Evolutionary conservation across 176 grass and related monocot species (phyloP).

Genomic region (Triticum turgidum): DNA sequence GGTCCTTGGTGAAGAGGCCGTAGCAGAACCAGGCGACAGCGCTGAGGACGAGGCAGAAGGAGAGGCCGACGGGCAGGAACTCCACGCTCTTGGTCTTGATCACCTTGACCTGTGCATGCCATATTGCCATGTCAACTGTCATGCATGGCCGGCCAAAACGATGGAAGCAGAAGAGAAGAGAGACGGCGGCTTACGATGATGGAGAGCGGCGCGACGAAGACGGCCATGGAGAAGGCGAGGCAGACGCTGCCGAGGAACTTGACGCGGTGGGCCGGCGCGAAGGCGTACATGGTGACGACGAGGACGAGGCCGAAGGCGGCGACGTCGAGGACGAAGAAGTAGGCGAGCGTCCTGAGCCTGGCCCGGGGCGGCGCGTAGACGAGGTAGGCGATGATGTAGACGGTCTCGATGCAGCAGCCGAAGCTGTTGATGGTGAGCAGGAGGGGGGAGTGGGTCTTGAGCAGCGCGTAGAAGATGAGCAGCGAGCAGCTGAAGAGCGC

Average conservation of each 20-base stretch:
- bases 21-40: slow-evolving; percentile 80
- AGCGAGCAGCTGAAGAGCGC: slow-evolving; percentile 87
- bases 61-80: slow-evolving; percentile 85
- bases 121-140: background rate
- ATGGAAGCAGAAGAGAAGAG: background rate
- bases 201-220: slow-evolving; percentile 89
- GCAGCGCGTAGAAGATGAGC: slow-evolving; percentile 85
- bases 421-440: slow-evolving; percentile 82
- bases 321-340: slow-evolving; percentile 74
- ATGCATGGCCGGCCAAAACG: background rate
- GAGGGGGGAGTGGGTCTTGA: slow-evolving; percentile 57
- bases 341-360: slow-evolving; percentile 44
- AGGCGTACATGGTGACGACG: slow-evolving; percentile 38
- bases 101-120: slow-evolving; percentile 61
- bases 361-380: slow-evolving; percentile 45
- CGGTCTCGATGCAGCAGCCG: slow-evolving; percentile 64
- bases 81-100: slow-evolving; percentile 78
- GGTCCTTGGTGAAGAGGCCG: slow-evolving; percentile 66
- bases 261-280: slow-evolving; percentile 15
- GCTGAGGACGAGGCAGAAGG: slow-evolving; percentile 70
- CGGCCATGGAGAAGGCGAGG: slow-evolving; percentile 80
- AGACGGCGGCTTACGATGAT: slow-evolving; percentile 56
- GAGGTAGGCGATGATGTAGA: slow-evolving; percentile 72
- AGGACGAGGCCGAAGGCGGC: slow-evolving; percentile 57
- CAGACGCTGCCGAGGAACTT: slow-evolving; percentile 93